Conservation (phyloP, 2,329 filamentous ascomycete species). For the Sporothrix curviconia region DNA sequence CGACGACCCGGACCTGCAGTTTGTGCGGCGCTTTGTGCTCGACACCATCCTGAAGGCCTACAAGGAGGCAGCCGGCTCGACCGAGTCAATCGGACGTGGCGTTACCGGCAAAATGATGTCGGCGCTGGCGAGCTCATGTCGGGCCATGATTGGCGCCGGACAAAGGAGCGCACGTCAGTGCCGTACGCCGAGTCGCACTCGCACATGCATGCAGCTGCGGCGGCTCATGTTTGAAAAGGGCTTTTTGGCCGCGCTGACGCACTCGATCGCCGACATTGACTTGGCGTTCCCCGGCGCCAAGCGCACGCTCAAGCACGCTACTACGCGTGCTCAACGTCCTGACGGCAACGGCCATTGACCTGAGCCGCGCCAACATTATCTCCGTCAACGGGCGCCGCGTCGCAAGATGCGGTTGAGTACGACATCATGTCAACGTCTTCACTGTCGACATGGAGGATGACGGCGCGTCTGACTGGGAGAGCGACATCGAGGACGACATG, state of each 20-base stretch:
- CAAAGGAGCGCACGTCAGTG: slow-evolving; percentile 57
- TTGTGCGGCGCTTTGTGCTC: slow-evolving; percentile 89
- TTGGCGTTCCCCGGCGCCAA: slow-evolving; percentile 91
- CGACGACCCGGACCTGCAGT: slow-evolving; percentile 76
- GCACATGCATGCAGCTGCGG: slow-evolving; percentile 80
- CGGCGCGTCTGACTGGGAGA: slow-evolving; percentile 70
- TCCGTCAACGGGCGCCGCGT: slow-evolving; percentile 60
- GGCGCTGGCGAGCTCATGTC: slow-evolving; percentile 87
- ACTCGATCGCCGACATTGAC: slow-evolving; percentile 90
- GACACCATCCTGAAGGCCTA: slow-evolving; percentile 90
- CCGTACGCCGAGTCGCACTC: slow-evolving; percentile 43
- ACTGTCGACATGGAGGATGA: slow-evolving; percentile 77
- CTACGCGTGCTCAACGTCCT: slow-evolving; percentile 81
- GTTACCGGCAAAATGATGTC: slow-evolving; percentile 82
- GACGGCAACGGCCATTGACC: slow-evolving; percentile 75
- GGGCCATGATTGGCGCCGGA: slow-evolving; percentile 79
- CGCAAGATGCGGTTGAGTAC: slow-evolving; percentile 68
- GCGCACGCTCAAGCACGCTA: slow-evolving; percentile 89
- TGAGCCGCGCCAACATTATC: slow-evolving; percentile 77
- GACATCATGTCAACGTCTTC: slow-evolving; percentile 84
- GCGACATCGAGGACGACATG: slow-evolving; percentile 78
- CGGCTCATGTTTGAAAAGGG: slow-evolving; percentile 99
- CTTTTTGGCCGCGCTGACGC: slow-evolving; percentile 79
- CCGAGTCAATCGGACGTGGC: slow-evolving; percentile 71
- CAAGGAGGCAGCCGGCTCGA: slow-evolving; percentile 74